Percentiles rank a stretch among this genome's conserved stretches.
Conservation (phyloP, 192 early-diverging fungal genomes). For the Coemansia sp. region DNA sequence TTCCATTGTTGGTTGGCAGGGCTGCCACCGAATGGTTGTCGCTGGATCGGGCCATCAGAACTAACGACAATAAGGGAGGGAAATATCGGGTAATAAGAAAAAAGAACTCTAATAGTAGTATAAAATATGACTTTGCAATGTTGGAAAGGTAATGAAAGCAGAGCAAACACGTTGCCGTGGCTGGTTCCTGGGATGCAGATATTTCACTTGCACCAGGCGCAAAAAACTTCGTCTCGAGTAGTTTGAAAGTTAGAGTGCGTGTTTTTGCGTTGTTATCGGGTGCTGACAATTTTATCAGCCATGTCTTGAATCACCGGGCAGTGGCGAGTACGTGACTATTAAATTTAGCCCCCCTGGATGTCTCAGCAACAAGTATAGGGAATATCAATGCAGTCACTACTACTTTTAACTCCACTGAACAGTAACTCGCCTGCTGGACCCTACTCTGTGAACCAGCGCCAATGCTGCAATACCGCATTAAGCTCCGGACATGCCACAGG, state of each 20-base stretch:
- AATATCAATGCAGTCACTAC: not conserved
- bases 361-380: not conserved
- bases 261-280: not conserved
- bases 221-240: not conserved
- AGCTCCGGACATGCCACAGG: not conserved
- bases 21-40: not conserved
- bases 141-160: not conserved
- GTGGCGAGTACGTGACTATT: not conserved
- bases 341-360: constrained; percentile 4
- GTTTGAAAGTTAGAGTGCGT: not conserved
- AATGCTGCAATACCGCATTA: not conserved
- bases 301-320: not conserved
- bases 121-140: not conserved
- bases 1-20: not conserved
- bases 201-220: not conserved
- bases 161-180: not conserved
- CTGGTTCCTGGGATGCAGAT: not conserved
- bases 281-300: not conserved
- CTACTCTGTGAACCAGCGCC: not conserved
- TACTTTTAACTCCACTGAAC: not conserved
- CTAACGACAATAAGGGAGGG: not conserved
- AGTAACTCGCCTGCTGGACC: not conserved
- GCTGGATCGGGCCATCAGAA: not conserved
- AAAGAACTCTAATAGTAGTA: not conserved
- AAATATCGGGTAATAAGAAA: not conserved